Conservation (phyloP, 257 asterid genomes). For the Forsythia suspensa region DNA sequence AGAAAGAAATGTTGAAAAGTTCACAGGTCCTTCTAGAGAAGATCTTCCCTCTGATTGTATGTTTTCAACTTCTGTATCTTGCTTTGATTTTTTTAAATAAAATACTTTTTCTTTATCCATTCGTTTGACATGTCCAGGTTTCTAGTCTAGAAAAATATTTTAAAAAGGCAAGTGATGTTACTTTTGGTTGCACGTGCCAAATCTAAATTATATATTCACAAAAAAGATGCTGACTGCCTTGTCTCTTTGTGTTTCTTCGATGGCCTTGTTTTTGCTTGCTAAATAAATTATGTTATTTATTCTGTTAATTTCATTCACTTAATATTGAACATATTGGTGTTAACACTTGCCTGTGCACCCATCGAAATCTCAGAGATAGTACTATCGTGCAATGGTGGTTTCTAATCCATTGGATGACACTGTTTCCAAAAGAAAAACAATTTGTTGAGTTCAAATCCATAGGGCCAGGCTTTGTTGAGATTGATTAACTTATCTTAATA, state of each 20-base stretch:
- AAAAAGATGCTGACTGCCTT: neutral
- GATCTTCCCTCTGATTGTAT: slow-evolving; percentile 48
- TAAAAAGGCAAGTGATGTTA: neutral
- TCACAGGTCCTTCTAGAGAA: slow-evolving; percentile 35
- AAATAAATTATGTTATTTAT: too few relatives aligned
- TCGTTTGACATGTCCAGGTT: neutral
- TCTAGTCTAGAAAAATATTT: slow-evolving; percentile 3
- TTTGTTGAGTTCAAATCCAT: neutral
- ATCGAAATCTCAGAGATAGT: neutral
- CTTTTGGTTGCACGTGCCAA: neutral
- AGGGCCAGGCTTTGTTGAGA: neutral
- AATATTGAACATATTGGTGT: neutral
- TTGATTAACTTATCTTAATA: slow-evolving; percentile 16
- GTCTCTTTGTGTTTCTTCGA: neutral
- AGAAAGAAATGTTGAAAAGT: slow-evolving; percentile 37
- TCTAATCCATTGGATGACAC: slow-evolving; percentile 16
- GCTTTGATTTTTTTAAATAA: slow-evolving; percentile 7
- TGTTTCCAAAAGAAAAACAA: neutral
- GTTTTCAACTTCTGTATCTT: slow-evolving; percentile 17
- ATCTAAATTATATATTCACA: neutral
- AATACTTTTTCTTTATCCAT: neutral
- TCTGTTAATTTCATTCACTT: neutral
- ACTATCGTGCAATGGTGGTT: neutral
- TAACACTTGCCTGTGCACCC: slow-evolving; percentile 11
- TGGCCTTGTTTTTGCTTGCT: neutral